phyloP scores from a whole-genome alignment of 2,329 filamentous ascomycete genomes.

The Emydomyces testavorans region DNA sequence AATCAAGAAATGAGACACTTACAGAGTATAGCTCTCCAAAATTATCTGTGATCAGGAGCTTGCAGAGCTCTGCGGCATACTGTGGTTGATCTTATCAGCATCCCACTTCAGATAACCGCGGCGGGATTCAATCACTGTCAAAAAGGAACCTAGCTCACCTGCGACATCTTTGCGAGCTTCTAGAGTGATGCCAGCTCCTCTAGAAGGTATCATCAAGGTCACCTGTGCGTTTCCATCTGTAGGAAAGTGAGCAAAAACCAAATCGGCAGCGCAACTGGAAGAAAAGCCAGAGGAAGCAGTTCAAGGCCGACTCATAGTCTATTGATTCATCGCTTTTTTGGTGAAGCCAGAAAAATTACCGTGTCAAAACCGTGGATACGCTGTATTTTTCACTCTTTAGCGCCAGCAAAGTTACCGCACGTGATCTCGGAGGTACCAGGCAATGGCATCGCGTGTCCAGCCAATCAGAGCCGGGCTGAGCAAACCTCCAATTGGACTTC shows the following conservation, averaged over 20 bases:
- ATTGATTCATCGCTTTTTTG: neutral
- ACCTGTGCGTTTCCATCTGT: slow-evolving; percentile 9
- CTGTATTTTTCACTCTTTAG: no score
- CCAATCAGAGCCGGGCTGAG: slow-evolving; percentile 27
- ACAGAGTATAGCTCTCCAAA: slow-evolving; percentile 89
- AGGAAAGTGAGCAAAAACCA: neutral
- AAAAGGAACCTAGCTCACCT: slow-evolving; percentile 38
- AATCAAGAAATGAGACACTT: slow-evolving; percentile 31
- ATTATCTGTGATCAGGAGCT: slow-evolving; percentile 74
- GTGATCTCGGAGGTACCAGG: slow-evolving; percentile 12
- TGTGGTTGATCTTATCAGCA: slow-evolving; percentile 28
- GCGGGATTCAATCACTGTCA: neutral
- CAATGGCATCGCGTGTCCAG: slow-evolving; percentile 27
- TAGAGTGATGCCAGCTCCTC: slow-evolving; percentile 68
- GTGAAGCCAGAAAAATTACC: slow-evolving; percentile 9
- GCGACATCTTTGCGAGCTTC: slow-evolving; percentile 48
- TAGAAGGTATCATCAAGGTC: slow-evolving; percentile 43
- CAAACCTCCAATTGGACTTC: slow-evolving; percentile 8
- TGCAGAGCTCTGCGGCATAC: slow-evolving; percentile 75
- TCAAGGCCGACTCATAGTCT: neutral
- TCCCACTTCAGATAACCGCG: slow-evolving; percentile 14
- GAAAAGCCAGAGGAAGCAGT: neutral
- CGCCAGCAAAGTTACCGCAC: neutral
- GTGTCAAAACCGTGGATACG: slow-evolving; percentile 42
- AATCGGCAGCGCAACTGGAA: neutral